Base-by-base conservation (phyloP, 2,329 filamentous ascomycete genomes). In the Acarospora socialis region DNA sequence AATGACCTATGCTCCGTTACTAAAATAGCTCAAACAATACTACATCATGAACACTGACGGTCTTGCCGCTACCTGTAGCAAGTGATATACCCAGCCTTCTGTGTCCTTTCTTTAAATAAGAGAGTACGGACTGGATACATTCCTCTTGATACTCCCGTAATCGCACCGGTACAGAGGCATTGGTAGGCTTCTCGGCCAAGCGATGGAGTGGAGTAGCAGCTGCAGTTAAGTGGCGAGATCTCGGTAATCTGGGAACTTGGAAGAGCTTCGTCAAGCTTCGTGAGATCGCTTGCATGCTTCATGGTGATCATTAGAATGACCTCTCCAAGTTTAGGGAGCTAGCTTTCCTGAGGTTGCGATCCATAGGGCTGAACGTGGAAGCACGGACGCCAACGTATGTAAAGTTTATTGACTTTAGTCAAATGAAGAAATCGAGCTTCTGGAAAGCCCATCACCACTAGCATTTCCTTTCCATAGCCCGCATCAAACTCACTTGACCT, bases 61-160 rank as follows among this genome's bases (percentile, higher is more conserved):
- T 94, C 54, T 94, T 94, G 4, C 84, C 84, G 40, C 80, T 75
- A 1, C 86, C 84, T 3, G 86, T 94, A 3, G 84, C 86, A 21
- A 94, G 55, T 0, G 86, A 93, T 4, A 93, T 69, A 0, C 84
- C 84, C 2, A 93, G 59, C 5, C 86, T 70, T 47, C 81, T 84
- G 43, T 86, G 73, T 0, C 84, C 84, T 20, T 70, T 56, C 3
- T 68, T 53, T 1, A 92, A 52, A 34, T 83, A 73, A 2, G 65
- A 56, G 1, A 92, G 57, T 3, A 93, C 80, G 0, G 83, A 75
- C 47, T 81, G 72, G 38, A 94, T 92, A 49, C 82, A 92, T 65
- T 93, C 83, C 60, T 90, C 77, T 52, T 94, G 86, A 49, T 93
- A 94, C 44, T 79, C 65, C 43, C 84, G 78, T 24, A 92, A 71